Percentiles rank a stretch among this genome's conserved stretches.
phyloP scores from a whole-genome alignment of 2,329 filamentous ascomycete species.

The Penicillium sp. region DNA sequence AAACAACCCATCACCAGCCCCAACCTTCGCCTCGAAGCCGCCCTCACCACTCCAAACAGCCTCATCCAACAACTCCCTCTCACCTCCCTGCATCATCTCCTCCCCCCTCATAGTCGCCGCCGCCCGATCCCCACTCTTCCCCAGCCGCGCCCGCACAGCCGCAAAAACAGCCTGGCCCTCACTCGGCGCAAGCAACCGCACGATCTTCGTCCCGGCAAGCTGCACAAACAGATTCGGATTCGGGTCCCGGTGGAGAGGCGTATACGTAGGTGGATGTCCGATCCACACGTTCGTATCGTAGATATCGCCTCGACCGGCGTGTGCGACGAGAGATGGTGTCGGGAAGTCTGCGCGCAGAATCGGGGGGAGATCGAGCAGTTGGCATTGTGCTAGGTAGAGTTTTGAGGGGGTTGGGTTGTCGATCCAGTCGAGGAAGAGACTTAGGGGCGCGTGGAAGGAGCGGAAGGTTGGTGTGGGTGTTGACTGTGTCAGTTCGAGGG shows the following conservation, averaged over 20 bases:
- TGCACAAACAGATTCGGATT: slow-evolving; percentile 94
- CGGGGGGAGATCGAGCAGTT: slow-evolving; percentile 68
- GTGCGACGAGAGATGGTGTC: slow-evolving; percentile 63
- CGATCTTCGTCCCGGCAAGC: slow-evolving; percentile 69
- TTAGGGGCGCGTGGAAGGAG: slow-evolving; percentile 55
- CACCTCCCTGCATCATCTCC: slow-evolving; percentile 88
- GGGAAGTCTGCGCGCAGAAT: slow-evolving; percentile 67
- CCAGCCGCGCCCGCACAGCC: slow-evolving; percentile 44
- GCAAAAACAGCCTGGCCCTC: slow-evolving; percentile 67
- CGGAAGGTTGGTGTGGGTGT: slow-evolving; percentile 40
- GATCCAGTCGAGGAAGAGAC: slow-evolving; percentile 63
- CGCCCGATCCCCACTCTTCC: slow-evolving; percentile 32
- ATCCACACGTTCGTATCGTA: slow-evolving; percentile 89
- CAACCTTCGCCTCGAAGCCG: slow-evolving; percentile 58
- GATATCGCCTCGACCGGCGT: slow-evolving; percentile 75
- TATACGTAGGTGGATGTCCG: slow-evolving; percentile 82
- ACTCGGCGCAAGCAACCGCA: slow-evolving; percentile 70
- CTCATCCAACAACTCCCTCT: slow-evolving; percentile 66
- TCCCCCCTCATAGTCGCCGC: slow-evolving; percentile 65
- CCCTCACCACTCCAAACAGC: slow-evolving; percentile 64
- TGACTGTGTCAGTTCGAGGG: slow-evolving; percentile 58
- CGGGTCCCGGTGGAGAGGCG: slow-evolving; percentile 87
- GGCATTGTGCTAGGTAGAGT: slow-evolving; percentile 84
- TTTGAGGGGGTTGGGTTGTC: slow-evolving; percentile 24
- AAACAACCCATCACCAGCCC: slow-evolving; percentile 70